Base-by-base conservation (phyloP, 2,329 filamentous ascomycete genomes). In the Nemania sp. region DNA sequence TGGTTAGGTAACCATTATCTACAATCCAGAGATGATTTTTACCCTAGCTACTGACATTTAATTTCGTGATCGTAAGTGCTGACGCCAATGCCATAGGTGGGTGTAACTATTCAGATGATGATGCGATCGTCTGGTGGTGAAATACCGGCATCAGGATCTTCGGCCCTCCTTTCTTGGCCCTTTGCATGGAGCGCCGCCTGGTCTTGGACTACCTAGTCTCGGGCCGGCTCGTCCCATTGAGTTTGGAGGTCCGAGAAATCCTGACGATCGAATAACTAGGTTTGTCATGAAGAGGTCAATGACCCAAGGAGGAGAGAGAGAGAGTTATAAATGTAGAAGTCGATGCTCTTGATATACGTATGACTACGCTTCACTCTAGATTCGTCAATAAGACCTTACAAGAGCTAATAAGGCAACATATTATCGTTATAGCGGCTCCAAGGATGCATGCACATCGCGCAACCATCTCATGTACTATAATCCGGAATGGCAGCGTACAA, bases 211-310 rank as follows among this genome's bases (percentile, higher is more conserved):
- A n/a, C n/a, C n/a, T n/a, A n/a, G n/a, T n/a, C n/a, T n/a, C n/a
- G n/a, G n/a, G n/a, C n/a, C n/a, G n/a, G n/a, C n/a, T n/a, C n/a
- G n/a, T n/a, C n/a, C n/a, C n/a, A n/a, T n/a, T n/a, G n/a, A n/a
- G n/a, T n/a, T n/a, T n/a, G n/a, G n/a, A n/a, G n/a, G n/a, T 6
- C 12, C 20, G 34, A 28, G 11, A 8, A 6, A 22, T 34, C 12
- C 14, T 12, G 15, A 20, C 5, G n/a, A 28, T 8, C 34, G 8
- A 3, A 11, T 20, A 20, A 47, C 31, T 28, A 54, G 56, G 9
- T 64, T 61, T 19, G 57, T 62, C 5, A 37, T 62, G 39, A 64
- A 64, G 37, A 52, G 56, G 19, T 43, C 60, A 0, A 36, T 60
- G 23, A 30, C 41, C 7, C 19, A 41, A 9, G 24, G 22, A 1